Evolutionary conservation across 208 protist species (phyloP).

Genomic region (Leishmania mexicana): DNA sequence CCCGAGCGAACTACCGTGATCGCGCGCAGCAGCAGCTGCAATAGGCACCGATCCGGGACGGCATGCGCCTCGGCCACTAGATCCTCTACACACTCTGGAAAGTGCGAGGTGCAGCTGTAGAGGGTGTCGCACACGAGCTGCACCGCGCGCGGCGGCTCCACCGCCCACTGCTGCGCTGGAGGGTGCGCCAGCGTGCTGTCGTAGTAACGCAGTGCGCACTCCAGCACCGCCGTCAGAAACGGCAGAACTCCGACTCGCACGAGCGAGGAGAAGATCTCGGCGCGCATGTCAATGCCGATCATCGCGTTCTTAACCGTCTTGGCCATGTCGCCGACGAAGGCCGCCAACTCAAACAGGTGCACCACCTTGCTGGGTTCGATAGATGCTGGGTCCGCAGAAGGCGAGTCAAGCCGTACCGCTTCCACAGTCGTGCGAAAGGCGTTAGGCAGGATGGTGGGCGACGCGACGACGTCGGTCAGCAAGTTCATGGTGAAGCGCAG

Average conservation of each 20-base stretch:
- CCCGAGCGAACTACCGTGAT: constrained; percentile 34
- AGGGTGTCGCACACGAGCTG: constrained; percentile 29
- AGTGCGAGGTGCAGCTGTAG: constrained; percentile 27
- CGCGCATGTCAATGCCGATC: constrained; percentile 49
- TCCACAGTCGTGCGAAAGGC: constrained; percentile 35
- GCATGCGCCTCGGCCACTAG: constrained; percentile 21
- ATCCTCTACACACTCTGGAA: constrained; percentile 13
- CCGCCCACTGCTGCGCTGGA: constrained; percentile 13
- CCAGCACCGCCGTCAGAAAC: constrained; percentile 39
- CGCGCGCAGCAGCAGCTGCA: constrained; percentile 47
- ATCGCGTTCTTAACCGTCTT: constrained; percentile 71
- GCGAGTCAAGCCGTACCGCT: constrained; percentile 11
- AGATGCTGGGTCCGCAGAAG: constrained; percentile 8
- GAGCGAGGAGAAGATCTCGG: constrained; percentile 52
- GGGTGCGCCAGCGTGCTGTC: constrained; percentile 7
- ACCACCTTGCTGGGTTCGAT: constrained; percentile 19
- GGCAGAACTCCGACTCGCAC: constrained; percentile 39
- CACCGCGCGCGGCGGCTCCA: constrained; percentile 20
- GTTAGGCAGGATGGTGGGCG: constrained; percentile 36
- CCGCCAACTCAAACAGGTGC: constrained; percentile 50
- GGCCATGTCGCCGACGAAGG: constrained; percentile 65
- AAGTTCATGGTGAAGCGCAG: constrained; percentile 59
- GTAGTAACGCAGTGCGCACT: constrained; percentile 31
- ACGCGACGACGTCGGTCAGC: constrained; percentile 60
- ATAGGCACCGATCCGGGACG: constrained; percentile 24